A percentile compares a stretch with the other conserved stretches of the same genome.
Conservation (phyloP, 2,329 filamentous ascomycete genomes). For the Alternaria sp. region DNA sequence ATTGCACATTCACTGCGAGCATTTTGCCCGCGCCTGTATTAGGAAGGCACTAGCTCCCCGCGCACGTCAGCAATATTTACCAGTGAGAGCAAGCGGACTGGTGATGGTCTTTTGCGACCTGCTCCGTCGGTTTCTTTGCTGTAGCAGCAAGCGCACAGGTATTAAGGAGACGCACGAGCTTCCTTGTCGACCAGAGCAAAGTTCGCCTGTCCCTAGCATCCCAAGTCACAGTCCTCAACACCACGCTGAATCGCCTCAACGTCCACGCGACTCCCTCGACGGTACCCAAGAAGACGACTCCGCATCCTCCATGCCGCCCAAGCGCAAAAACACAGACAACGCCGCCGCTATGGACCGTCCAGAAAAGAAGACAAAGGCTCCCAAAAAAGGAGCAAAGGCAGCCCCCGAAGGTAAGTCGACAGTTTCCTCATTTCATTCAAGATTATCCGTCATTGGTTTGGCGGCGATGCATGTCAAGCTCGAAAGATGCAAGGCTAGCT, state of each 20-base stretch:
- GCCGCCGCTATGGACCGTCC: neutral
- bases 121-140: conserved; percentile 3
- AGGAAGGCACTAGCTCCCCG: neutral
- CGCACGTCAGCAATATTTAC: conserved; percentile 1
- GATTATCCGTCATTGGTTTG: neutral
- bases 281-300: neutral
- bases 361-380: conserved; percentile 5
- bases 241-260: neutral
- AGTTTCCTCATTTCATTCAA: neutral
- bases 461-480: conserved; percentile 1
- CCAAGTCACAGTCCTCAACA: neutral
- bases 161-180: conserved; percentile 13
- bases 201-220: neutral
- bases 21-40: neutral
- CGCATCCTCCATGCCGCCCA: conserved; percentile 12
- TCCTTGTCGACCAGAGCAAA: neutral
- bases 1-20: conserved; percentile 1
- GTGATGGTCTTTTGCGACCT: conserved; percentile 6
- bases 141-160: conserved; percentile 13
- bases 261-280: neutral
- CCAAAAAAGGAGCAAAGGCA: conserved; percentile 1
- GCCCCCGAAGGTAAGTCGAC: conserved; percentile 1
- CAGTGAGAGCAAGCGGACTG: conserved; percentile 5
- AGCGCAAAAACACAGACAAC: conserved; percentile 12
- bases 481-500: neutral